These are phyloP conservation scores for Schizopora paradoxa DNA, from an alignment of 1,284 basidiomycete species.

Conservation along the genomic window DNA sequence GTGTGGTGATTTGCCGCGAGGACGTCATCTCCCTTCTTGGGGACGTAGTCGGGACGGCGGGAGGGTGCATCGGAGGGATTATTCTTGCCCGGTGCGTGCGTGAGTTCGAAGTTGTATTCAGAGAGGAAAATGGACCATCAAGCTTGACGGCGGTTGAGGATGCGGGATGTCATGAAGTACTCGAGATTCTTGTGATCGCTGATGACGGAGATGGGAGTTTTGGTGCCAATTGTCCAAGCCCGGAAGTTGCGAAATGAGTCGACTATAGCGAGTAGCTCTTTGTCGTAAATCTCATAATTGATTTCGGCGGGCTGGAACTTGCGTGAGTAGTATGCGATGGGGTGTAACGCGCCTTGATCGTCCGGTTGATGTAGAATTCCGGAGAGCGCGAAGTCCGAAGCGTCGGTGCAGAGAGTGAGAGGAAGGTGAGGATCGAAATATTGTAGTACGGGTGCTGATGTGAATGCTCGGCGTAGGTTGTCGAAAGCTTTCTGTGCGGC, in stretches of 20 bases:
- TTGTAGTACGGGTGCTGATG: slow-evolving; percentile 21
- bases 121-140: slow-evolving; percentile 24
- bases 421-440: too few relatives aligned
- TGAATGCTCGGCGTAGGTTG: slow-evolving; percentile 24
- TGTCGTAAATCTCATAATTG: slow-evolving; percentile 36
- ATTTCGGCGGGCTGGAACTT: slow-evolving; percentile 24
- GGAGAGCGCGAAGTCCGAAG: too few relatives aligned
- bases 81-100: too few relatives aligned
- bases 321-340: slow-evolving; percentile 26
- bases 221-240: neutral
- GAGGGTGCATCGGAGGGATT: too few relatives aligned
- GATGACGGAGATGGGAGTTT: neutral
- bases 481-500: slow-evolving; percentile 28
- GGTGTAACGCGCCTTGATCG: slow-evolving; percentile 18
- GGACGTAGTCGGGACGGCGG: too few relatives aligned
- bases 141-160: slow-evolving; percentile 22
- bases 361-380: too few relatives aligned
- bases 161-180: slow-evolving; percentile 5
- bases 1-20: too few relatives aligned
- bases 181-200: slow-evolving; percentile 18
- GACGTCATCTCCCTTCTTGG: too few relatives aligned
- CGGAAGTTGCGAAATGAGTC: too few relatives aligned
- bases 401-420: too few relatives aligned
- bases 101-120: slow-evolving; percentile 22
- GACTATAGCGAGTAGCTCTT: slow-evolving; percentile 36